Evolutionary conservation across 768 basidiomycete species (phyloP).

Genomic region (Boletus sp.): DNA sequence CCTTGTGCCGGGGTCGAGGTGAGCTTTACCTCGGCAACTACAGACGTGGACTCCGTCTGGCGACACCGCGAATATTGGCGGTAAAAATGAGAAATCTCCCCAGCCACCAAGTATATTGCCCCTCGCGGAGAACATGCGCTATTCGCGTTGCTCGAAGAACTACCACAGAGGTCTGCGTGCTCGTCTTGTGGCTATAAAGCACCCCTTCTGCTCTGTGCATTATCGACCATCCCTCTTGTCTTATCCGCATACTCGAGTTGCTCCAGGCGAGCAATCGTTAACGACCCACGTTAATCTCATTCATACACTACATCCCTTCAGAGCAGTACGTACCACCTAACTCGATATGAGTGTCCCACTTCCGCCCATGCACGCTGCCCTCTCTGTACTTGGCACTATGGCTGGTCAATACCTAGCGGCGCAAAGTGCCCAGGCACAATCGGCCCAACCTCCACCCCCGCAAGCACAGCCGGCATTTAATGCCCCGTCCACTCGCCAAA

Average conservation of each 20-base stretch:
- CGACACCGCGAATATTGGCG: conserved; percentile 12
- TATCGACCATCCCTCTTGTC: conserved; percentile 44
- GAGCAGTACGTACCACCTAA: conserved; percentile 7
- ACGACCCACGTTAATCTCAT: conserved; percentile 4
- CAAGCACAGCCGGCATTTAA: conserved; percentile 22
- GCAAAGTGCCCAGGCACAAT: conserved; percentile 30
- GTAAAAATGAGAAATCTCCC: conserved; percentile 5
- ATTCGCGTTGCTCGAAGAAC: conserved; percentile 25
- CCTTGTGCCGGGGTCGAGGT: conserved; percentile 15
- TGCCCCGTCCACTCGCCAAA: conserved; percentile 11
- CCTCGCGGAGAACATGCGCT: conserved; percentile 34
- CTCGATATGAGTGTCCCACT: conserved; percentile 29
- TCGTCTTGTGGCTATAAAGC: conserved; percentile 27
- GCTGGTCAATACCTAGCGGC: conserved; percentile 37
- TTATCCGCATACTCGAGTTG: conserved; percentile 29
- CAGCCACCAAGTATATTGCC: conserved; percentile 14
- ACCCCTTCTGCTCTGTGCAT: conserved; percentile 4
- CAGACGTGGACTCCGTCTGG: conserved; percentile 7
- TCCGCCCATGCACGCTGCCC: conserved; percentile 37
- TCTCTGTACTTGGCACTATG: conserved; percentile 36
- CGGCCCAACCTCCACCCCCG: conserved; percentile 23
- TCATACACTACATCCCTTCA: conserved; percentile 7
- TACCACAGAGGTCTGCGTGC: conserved; percentile 10
- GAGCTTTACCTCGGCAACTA: conserved; percentile 15
- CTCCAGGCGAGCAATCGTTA: conserved; percentile 32